phyloP scores from a whole-genome alignment of 805 yeast species.

The Clavispora fructus region DNA sequence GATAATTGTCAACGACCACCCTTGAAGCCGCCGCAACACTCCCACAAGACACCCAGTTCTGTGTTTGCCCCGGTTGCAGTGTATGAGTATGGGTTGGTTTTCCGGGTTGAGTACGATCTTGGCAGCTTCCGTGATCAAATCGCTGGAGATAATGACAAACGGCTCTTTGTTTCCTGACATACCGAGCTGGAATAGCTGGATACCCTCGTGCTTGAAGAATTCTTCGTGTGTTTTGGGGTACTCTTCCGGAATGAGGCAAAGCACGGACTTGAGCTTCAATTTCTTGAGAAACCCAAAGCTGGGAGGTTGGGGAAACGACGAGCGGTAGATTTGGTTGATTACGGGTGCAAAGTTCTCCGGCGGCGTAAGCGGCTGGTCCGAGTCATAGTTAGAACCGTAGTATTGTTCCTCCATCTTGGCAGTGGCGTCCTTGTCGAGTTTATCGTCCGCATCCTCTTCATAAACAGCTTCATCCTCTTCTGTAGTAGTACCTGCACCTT shows the following conservation, averaged over 20 bases:
- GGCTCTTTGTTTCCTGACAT: conserved; percentile 96
- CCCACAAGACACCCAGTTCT: conserved; percentile 96
- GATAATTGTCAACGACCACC: conserved; percentile 90
- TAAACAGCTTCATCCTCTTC: conserved; percentile 24
- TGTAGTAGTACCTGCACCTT: conserved; percentile 21
- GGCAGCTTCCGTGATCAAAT: conserved; percentile 71
- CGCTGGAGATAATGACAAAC: conserved; percentile 67
- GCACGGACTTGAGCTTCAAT: conserved; percentile 63
- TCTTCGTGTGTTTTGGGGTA: conserved; percentile 74
- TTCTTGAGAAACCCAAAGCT: conserved; percentile 66
- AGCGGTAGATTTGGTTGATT: conserved; percentile 66
- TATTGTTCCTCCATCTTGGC: conserved; percentile 11
- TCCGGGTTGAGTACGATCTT: conserved; percentile 76
- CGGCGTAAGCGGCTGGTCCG: conserved; percentile 38
- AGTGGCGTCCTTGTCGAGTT: conserved; percentile 26
- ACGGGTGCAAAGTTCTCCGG: conserved; percentile 94
- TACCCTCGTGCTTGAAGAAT: conserved; percentile 56
- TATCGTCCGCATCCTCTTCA: conserved; percentile 40
- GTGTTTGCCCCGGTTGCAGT: conserved; percentile 95
- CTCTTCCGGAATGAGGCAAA: conserved; percentile 86
- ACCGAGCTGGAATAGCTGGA: conserved; percentile 79
- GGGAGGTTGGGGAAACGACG: conserved; percentile 84
- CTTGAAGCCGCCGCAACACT: conserved; percentile 79
- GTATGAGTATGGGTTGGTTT: conserved; percentile 89
- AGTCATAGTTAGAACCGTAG: neutral